Evolutionary conservation across 2,329 filamentous ascomycete species (phyloP).

Genomic region (Apiospora aurea): DNA sequence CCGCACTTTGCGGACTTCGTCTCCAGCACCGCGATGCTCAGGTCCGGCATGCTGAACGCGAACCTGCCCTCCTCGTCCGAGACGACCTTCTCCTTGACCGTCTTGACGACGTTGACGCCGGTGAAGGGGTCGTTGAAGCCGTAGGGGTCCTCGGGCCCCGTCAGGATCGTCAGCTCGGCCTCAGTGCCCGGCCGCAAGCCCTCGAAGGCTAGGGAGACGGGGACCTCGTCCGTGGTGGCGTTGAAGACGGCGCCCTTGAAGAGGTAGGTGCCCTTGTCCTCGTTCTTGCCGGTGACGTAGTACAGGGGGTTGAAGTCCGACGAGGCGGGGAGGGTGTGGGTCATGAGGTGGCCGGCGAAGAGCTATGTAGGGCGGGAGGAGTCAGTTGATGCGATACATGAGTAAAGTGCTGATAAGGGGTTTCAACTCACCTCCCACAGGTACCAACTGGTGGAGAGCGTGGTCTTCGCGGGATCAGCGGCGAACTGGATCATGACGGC

Average conservation of each 20-base stretch:
- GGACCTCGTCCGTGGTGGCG: conserved; percentile 53
- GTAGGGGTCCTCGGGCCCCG: conserved; percentile 50
- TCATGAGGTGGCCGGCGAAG: conserved; percentile 53
- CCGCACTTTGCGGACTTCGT: conserved; percentile 32
- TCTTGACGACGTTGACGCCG: conserved; percentile 56
- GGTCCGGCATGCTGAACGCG: conserved; percentile 56
- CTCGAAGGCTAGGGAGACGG: conserved; percentile 54
- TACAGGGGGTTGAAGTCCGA: conserved; percentile 54
- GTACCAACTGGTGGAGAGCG: conserved; percentile 57
- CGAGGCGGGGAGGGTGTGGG: conserved; percentile 53
- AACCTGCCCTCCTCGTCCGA: conserved; percentile 55
- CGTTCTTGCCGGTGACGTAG: conserved; percentile 57
- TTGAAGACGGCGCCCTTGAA: conserved; percentile 63
- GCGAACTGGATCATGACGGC: conserved; percentile 59
- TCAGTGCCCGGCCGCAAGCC: conserved; percentile 40
- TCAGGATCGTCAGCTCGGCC: conserved; percentile 46
- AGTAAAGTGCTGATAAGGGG: neutral
- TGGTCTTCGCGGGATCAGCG: conserved; percentile 55
- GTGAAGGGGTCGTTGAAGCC: conserved; percentile 51
- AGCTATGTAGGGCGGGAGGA: conserved; percentile 43
- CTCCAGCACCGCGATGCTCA: conserved; percentile 62
- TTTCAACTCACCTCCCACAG: conserved; percentile 48
- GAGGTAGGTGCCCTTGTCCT: conserved; percentile 49
- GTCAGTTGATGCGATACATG: neutral
- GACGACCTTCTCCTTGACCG: conserved; percentile 44